A percentile compares a stretch with the other conserved stretches of the same genome.
Conservation (phyloP, 768 basidiomycete genomes). For the Naematelia aurantialba region DNA sequence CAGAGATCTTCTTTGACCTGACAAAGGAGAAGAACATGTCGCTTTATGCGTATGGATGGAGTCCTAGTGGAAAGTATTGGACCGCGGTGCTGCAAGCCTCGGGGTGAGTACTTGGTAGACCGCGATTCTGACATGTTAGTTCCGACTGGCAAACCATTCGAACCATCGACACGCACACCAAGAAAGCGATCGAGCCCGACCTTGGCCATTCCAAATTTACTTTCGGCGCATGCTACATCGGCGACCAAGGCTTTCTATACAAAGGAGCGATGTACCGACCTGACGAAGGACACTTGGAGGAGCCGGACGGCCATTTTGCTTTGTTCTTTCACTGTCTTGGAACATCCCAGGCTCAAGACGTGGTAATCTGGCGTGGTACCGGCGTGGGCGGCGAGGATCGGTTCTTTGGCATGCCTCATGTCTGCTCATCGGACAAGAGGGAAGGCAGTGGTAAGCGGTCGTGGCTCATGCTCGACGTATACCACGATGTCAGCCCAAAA, state of each 20-base stretch:
- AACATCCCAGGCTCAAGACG: constrained; percentile 12
- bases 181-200: constrained; percentile 13
- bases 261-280: no score
- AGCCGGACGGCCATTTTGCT: constrained; percentile 11
- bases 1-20: constrained; percentile 17
- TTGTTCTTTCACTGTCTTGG: constrained; percentile 16
- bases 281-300: no score
- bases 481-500: constrained; percentile 16
- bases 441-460: neutral
- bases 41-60: constrained; percentile 14
- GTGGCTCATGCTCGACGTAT: constrained; percentile 12
- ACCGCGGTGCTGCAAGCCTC: constrained; percentile 10
- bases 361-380: constrained; percentile 9
- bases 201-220: constrained; percentile 17
- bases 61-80: constrained; percentile 14
- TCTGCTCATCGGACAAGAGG: constrained; percentile 5
- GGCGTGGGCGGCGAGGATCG: neutral
- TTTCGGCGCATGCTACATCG: constrained; percentile 16
- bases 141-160: constrained; percentile 18
- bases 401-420: neutral
- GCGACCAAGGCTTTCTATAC: constrained; percentile 14
- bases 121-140: no score
- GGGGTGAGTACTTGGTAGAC: constrained; percentile 3
- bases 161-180: constrained; percentile 11
- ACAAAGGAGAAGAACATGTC: constrained; percentile 13